phyloP scores from a whole-genome alignment of 352 stramenopile species.

The Thalassiosira hispida region DNA sequence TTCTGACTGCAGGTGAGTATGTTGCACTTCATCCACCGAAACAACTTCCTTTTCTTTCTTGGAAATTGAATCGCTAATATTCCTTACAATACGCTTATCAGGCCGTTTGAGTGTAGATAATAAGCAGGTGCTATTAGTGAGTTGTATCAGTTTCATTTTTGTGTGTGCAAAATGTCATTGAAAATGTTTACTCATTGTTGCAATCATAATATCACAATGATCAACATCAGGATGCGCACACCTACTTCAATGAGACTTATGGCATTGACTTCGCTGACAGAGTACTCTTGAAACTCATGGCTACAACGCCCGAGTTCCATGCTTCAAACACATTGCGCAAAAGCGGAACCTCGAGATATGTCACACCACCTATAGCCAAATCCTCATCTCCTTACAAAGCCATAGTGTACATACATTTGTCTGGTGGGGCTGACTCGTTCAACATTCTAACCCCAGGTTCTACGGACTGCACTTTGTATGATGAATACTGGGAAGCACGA shows the following conservation, averaged over 20 bases:
- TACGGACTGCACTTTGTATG: conserved; percentile 43
- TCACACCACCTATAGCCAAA: conserved; percentile 23
- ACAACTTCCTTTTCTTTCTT: no score
- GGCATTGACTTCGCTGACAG: conserved; percentile 46
- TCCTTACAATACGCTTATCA: no score
- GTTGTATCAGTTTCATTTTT: background rate
- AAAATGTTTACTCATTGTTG: background rate
- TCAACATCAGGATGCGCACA: conserved; percentile 34
- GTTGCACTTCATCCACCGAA: no score
- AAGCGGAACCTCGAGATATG: conserved; percentile 33
- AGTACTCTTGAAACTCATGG: conserved; percentile 61
- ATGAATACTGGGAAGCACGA: conserved; percentile 50
- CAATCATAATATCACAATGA: background rate
- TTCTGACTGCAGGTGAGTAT: conserved; percentile 29
- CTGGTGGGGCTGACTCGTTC: conserved; percentile 67
- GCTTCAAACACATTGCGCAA: conserved; percentile 52
- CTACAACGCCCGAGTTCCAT: conserved; percentile 71
- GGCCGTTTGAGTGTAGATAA: conserved; percentile 67
- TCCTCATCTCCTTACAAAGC: conserved; percentile 69
- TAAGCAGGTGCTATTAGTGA: conserved; percentile 51
- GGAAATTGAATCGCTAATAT: no score
- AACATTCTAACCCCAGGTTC: conserved; percentile 67
- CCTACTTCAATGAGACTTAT: conserved; percentile 35
- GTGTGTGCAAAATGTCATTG: background rate
- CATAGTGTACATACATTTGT: conserved; percentile 70